Evolutionary conservation across 805 yeast genomes (phyloP).

Genomic region (Tetrapisispora iriomotensis): DNA sequence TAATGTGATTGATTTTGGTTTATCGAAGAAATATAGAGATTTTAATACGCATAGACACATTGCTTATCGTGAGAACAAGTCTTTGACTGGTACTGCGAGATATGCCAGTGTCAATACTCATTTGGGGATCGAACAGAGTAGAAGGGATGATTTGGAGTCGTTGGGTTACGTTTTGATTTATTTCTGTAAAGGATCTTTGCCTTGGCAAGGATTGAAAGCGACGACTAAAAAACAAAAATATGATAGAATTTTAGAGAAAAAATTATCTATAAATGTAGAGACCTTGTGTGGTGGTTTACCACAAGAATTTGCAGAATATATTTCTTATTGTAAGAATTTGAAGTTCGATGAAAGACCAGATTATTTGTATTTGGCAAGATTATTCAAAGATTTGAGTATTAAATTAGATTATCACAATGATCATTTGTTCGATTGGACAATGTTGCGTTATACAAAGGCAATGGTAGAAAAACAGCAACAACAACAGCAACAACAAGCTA

Average conservation of each 20-base stretch:
- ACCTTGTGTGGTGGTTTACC: constrained; percentile 92
- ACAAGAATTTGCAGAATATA: constrained; percentile 76
- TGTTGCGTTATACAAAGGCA: constrained; percentile 34
- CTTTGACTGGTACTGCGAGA: constrained; percentile 97
- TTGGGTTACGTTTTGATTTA: constrained; percentile 90
- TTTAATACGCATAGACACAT: constrained; percentile 92
- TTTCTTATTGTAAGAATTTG: constrained; percentile 82
- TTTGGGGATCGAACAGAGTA: constrained; percentile 90
- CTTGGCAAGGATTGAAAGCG: constrained; percentile 98
- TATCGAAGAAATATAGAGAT: constrained; percentile 90
- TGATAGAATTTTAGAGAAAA: constrained; percentile 93
- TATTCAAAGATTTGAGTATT: constrained; percentile 83
- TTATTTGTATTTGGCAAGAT: constrained; percentile 77
- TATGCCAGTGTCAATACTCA: constrained; percentile 95
- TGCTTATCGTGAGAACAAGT: constrained; percentile 93
- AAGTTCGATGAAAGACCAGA: constrained; percentile 97
- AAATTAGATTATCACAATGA: constrained; percentile 89
- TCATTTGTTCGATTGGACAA: constrained; percentile 96
- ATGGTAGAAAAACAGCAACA: constrained; percentile 22
- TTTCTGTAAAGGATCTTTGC: constrained; percentile 91
- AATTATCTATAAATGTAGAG: constrained; percentile 83
- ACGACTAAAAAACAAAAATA: constrained; percentile 97
- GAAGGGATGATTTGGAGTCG: constrained; percentile 94
- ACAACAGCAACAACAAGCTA: constrained; percentile 10
- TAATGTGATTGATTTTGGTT: constrained; percentile 87